These are phyloP conservation scores for Wickerhamiella infanticola DNA, from an alignment of 1,139 yeast species.

Conservation along the genomic window DNA sequence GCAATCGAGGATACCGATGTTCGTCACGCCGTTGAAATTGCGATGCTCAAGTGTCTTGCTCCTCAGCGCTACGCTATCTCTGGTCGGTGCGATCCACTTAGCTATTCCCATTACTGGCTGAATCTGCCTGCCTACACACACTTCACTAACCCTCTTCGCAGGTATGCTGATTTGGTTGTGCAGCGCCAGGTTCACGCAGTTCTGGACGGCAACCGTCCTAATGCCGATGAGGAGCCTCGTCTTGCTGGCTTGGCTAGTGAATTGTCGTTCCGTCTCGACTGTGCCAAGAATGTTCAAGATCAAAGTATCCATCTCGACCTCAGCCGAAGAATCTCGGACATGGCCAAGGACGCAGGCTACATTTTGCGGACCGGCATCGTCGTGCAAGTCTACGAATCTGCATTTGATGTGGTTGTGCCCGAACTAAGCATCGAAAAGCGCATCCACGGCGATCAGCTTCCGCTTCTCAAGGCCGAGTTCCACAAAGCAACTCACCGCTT, in stretches of 20 bases:
- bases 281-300: slow-evolving; percentile 85
- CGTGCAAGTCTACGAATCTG: slow-evolving; percentile 85
- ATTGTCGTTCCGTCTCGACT: slow-evolving; percentile 89
- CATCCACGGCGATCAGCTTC: slow-evolving; percentile 94
- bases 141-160: slow-evolving; percentile 80
- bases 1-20: slow-evolving; percentile 45
- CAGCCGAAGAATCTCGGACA: slow-evolving; percentile 69
- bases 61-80: slow-evolving; percentile 82
- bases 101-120: slow-evolving; percentile 56
- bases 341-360: slow-evolving; percentile 56
- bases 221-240: slow-evolving; percentile 46
- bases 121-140: slow-evolving; percentile 82
- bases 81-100: slow-evolving; percentile 72
- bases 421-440: slow-evolving; percentile 94
- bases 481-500: slow-evolving; percentile 51
- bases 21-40: slow-evolving; percentile 64
- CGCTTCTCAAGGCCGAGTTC: slow-evolving; percentile 82
- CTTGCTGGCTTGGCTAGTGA: slow-evolving; percentile 75
- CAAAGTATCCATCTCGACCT: slow-evolving; percentile 80
- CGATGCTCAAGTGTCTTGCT: slow-evolving; percentile 66
- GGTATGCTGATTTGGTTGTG: slow-evolving; percentile 84
- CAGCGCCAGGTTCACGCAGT: slow-evolving; percentile 78
- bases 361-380: slow-evolving; percentile 75
- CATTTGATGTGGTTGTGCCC: slow-evolving; percentile 87
- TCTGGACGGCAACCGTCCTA: slow-evolving; percentile 25